Evolutionary conservation across 352 stramenopile species (phyloP).

Genomic region (Pythium brassicae): DNA sequence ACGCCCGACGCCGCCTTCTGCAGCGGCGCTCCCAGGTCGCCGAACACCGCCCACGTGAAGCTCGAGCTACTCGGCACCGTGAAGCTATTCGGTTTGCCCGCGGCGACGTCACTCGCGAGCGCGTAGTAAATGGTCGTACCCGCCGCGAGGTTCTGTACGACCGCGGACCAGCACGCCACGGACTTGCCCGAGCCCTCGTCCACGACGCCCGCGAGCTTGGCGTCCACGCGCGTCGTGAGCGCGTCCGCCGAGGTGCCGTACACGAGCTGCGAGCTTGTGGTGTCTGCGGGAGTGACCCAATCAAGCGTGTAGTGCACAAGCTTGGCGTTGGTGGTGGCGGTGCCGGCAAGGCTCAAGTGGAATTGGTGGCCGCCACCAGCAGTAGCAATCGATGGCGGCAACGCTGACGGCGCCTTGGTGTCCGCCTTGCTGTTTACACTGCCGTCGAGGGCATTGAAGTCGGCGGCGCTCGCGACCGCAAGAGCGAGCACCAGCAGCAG

Average conservation of each 20-base stretch:
- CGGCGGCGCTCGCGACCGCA: background rate
- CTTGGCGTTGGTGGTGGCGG: slow-evolving; percentile 16
- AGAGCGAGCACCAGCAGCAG: slow-evolving; percentile 5
- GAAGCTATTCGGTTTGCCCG: slow-evolving; percentile 30
- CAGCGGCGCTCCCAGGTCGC: slow-evolving; percentile 54
- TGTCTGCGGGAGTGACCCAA: slow-evolving; percentile 46
- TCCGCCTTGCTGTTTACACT: background rate
- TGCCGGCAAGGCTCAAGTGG: slow-evolving; percentile 55
- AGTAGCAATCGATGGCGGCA: background rate
- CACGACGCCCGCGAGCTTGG: slow-evolving; percentile 36
- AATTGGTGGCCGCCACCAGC: slow-evolving; percentile 29
- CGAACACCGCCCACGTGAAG: slow-evolving; percentile 77
- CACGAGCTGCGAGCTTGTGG: slow-evolving; percentile 29
- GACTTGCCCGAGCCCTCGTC: slow-evolving; percentile 29
- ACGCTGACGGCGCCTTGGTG: background rate
- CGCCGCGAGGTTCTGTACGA: slow-evolving; percentile 38
- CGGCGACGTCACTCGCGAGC: slow-evolving; percentile 20
- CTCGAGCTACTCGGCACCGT: slow-evolving; percentile 27
- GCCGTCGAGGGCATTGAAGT: slow-evolving; percentile 1
- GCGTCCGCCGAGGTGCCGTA: slow-evolving; percentile 36
- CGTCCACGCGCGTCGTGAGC: slow-evolving; percentile 29
- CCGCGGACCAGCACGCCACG: slow-evolving; percentile 57
- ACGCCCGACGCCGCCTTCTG: slow-evolving; percentile 52
- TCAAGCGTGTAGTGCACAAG: slow-evolving; percentile 61
- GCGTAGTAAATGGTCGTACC: slow-evolving; percentile 59